Percentiles rank a stretch among this genome's conserved stretches.
These are phyloP conservation scores for Thermoascus crustaceus DNA, from an alignment of 2,329 filamentous ascomycete genomes.

Conservation along the genomic window DNA sequence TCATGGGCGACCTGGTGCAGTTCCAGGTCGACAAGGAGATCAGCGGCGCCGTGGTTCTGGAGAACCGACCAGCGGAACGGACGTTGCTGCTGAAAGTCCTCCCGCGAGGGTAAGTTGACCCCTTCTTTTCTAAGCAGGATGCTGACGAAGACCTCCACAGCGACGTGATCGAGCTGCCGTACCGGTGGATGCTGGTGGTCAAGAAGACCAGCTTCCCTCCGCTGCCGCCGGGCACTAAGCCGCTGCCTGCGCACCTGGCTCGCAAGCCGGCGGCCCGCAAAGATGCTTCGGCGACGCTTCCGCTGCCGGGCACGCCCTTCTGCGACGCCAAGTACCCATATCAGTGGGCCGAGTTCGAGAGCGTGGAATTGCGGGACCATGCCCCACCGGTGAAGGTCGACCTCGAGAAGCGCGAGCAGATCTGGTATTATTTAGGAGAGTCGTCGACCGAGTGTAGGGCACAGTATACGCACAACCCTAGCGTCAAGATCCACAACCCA, in stretches of 20 bases:
- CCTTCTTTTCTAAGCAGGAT: slow-evolving; percentile 3
- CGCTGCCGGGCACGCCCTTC: slow-evolving; percentile 59
- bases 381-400: slow-evolving; percentile 61
- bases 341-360: slow-evolving; percentile 74
- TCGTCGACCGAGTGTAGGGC: slow-evolving; percentile 83
- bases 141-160: slow-evolving; percentile 17
- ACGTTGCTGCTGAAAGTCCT: slow-evolving; percentile 72
- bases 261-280: slow-evolving; percentile 46
- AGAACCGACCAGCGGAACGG: slow-evolving; percentile 70
- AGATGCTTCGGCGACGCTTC: slow-evolving; percentile 53
- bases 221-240: slow-evolving; percentile 38
- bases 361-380: slow-evolving; percentile 49
- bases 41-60: slow-evolving; percentile 78
- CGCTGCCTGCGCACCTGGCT: slow-evolving; percentile 40
- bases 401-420: slow-evolving; percentile 60
- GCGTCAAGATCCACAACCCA: slow-evolving; percentile 40
- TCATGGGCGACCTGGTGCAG: slow-evolving; percentile 71
- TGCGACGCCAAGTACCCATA: slow-evolving; percentile 49
- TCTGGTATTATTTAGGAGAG: slow-evolving; percentile 84
- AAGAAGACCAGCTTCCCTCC: slow-evolving; percentile 43
- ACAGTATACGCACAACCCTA: slow-evolving; percentile 77
- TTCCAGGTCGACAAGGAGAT: slow-evolving; percentile 80
- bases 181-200: slow-evolving; percentile 42
- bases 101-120: slow-evolving; percentile 63
- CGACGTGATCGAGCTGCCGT: slow-evolving; percentile 54